Evolutionary conservation across 176 grass and related monocot species (phyloP), one percentile per base, ranked within the genome.

Genomic region (Eragrostis nindensis): DNA sequence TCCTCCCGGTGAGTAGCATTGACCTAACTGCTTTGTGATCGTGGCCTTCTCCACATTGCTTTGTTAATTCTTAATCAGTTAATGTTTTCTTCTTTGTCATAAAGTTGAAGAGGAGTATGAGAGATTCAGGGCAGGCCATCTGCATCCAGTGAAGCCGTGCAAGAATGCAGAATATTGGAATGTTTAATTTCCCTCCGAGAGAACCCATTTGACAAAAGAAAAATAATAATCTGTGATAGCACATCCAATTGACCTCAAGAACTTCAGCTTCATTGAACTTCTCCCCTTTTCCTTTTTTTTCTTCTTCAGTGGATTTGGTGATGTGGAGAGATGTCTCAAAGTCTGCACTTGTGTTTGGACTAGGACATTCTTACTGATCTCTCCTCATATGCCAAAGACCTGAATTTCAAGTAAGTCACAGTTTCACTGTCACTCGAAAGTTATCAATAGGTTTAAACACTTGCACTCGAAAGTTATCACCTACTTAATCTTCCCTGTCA

Each of bases 291-390:
- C n/a, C 6, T 29, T 66, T 16, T 10, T 59, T 87, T 56, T 86
- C n/a, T 50, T 89, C 24, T 80, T 25, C 82, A 99, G 97, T 96
- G 69, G 89, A 99, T 83, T 85, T 99, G 80, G 87, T 95, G 41
- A 99, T 99, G 97, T 99, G 97, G 97, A 95, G 85, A 75, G 90
- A 99, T 66, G 90, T 91, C 74, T 93, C 97, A 24, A 99, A 93
- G 61, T 91, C 97, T 1, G 85, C 97, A 48, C 87, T 99, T 68
- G 89, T 99, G 14, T 99, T 99, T 83, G 97, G 97, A 27, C 82
- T 90, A 21, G 97, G 65, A 96, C 92, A 66, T 99, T 99, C 71
- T 87, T 90, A 49, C 82, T 99, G 30, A 71, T 99, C 53, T 95
- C 93, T 93, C 88, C 71, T 99, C 90, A 17, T 99, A 91, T 60